Evolutionary conservation across 805 yeast species (phyloP), one percentile per base, ranked within the genome.

Genomic region (Barnettozyma vustinii): DNA sequence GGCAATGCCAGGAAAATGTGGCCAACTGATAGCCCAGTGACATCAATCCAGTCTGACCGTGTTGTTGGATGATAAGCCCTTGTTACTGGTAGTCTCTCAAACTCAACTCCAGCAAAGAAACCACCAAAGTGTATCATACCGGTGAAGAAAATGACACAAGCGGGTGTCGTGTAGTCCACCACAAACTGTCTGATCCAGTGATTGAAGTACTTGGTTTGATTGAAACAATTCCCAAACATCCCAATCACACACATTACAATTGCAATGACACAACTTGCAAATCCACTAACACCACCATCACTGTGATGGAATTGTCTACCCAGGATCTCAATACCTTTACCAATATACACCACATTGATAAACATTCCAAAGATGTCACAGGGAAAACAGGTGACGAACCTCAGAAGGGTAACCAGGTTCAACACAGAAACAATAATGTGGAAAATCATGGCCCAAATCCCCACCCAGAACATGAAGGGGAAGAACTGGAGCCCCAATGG

Each of bases 391-490:
- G 96, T 84, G 25, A 91, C 87, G 56, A 77, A 82, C 53, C 79
- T 78, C 68, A 89, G 71, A 44, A 78, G 80, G 47, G 80, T 73
- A 27, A 87, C 86, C 53, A 79, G 69, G 64, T 92, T 92, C 46
- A 77, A 67, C 3, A 84, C 52, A 0, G 97, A 91, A 36, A 92
- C 71, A 1, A 81, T 50, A 23, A 87, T 69, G 67, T 94, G 98
- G 69, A 87, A 75, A 12, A 82, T 74, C 87, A 85, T 84, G 4
- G 88, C 76, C 99, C 99, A 92, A 6, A 94, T 72, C 59, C 90
- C 87, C 30, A 92, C 72, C 98, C 98, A 94, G 62, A 92, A 84
- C 96, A 94, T 91, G 64, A 92, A 92, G 16, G 91, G 89, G 67
- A 92, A 90, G 33, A 44, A 61, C 1, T 76, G 69, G 9, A 57